A percentile compares a stretch with the other conserved stretches of the same genome.
Evolutionary conservation across 371 early-diverging fungal species (phyloP).

Genomic region (Mucor lusitanicus): DNA sequence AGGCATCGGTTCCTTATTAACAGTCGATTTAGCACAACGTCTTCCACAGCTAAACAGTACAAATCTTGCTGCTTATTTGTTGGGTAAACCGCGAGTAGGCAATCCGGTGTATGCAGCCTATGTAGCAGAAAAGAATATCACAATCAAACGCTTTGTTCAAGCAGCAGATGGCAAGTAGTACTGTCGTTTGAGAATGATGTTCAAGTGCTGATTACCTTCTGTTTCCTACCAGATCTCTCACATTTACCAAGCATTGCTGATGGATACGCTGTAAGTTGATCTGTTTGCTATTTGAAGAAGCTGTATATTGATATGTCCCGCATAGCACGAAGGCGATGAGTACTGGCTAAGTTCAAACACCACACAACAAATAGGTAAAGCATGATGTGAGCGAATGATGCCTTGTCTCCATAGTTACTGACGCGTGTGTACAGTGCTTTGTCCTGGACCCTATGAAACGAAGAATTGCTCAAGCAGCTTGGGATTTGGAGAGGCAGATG

Average conservation of each 20-base stretch:
- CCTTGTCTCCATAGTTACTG: neutral
- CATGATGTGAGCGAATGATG: neutral
- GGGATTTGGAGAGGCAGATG: neutral
- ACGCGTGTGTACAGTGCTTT: neutral
- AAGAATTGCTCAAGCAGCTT: slow-evolving; percentile 12
- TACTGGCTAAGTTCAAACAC: slow-evolving; percentile 15
- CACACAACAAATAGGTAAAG: slow-evolving; percentile 1
- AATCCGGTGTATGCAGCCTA: slow-evolving; percentile 17
- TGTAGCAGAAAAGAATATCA: slow-evolving; percentile 8
- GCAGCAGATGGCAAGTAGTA: slow-evolving; percentile 13
- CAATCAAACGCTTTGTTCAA: slow-evolving; percentile 6
- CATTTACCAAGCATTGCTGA: slow-evolving; percentile 16
- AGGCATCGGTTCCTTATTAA: slow-evolving; percentile 17
- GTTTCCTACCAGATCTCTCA: neutral
- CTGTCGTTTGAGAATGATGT: neutral
- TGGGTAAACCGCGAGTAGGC: slow-evolving; percentile 25
- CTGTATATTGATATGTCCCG: neutral
- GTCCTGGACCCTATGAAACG: slow-evolving; percentile 21
- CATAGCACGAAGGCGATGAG: slow-evolving; percentile 22
- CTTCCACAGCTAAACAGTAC: neutral
- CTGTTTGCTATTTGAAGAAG: neutral
- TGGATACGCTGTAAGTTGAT: slow-evolving; percentile 14
- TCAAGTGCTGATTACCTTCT: neutral
- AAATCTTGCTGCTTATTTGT: slow-evolving; percentile 10
- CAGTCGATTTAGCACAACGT: slow-evolving; percentile 11